phyloP scores from a whole-genome alignment of 345 rosid species.

The Corymbia maculata region DNA sequence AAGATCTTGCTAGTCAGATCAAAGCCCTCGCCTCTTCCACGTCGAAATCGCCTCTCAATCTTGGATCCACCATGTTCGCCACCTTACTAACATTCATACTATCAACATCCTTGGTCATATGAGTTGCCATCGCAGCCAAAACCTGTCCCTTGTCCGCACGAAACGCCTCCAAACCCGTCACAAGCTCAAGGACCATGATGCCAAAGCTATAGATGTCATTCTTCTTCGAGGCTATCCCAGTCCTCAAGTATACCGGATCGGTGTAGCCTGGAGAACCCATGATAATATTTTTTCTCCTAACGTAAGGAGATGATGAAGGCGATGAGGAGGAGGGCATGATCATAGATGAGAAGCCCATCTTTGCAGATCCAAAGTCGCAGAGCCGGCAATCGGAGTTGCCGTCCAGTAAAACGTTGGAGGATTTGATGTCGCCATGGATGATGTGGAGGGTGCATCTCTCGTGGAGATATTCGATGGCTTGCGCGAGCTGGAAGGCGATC shows the following conservation, averaged over 20 bases:
- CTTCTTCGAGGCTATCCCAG: constrained; percentile 76
- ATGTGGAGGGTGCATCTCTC: constrained; percentile 60
- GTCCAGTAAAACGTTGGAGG: constrained; percentile 71
- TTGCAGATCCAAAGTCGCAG: constrained; percentile 83
- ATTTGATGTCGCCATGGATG: constrained; percentile 77
- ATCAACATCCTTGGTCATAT: background rate
- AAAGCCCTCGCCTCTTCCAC: constrained; percentile 17
- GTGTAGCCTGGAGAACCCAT: constrained; percentile 83
- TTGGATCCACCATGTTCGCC: constrained; percentile 19
- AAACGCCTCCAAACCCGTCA: constrained; percentile 60
- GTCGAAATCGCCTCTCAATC: constrained; percentile 13
- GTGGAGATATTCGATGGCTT: constrained; percentile 69
- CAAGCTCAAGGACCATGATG: constrained; percentile 58
- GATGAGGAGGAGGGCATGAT: constrained; percentile 11
- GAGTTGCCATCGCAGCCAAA: constrained; percentile 7
- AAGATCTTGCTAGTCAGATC: constrained; percentile 10
- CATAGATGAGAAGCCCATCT: constrained; percentile 63
- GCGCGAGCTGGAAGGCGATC: constrained; percentile 61
- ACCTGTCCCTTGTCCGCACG: constrained; percentile 9
- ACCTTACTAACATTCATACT: background rate
- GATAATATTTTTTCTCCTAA: constrained; percentile 33
- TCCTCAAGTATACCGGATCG: constrained; percentile 70
- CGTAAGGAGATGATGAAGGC: background rate
- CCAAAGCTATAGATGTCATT: constrained; percentile 81
- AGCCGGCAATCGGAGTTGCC: constrained; percentile 50